These are phyloP conservation scores for Dioscorea dumetorum DNA, from an alignment of 106 monocot genomes.

Conservation along the genomic window DNA sequence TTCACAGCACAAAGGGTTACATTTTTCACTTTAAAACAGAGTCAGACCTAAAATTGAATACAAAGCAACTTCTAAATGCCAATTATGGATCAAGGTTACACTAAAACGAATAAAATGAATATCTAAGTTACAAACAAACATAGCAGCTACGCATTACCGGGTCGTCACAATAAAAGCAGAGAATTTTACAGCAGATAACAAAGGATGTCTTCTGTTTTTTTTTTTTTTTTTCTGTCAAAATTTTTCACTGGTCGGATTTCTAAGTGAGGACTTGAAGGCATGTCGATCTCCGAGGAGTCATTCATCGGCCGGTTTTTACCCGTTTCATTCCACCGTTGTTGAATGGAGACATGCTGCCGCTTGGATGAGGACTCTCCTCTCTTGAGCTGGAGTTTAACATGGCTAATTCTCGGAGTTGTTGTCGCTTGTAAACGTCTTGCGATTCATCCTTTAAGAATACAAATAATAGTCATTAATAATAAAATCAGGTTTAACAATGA, in stretches of 20 bases:
- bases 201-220: background rate
- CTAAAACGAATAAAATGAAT: slow-evolving; percentile 7
- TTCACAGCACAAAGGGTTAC: background rate
- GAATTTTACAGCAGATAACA: background rate
- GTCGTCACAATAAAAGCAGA: background rate
- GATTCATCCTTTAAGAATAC: slow-evolving; percentile 69
- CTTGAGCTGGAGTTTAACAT: slow-evolving; percentile 76
- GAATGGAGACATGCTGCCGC: slow-evolving; percentile 81
- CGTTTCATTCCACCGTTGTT: slow-evolving; percentile 76
- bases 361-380: slow-evolving; percentile 78
- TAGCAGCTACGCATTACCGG: background rate
- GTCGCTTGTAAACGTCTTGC: slow-evolving; percentile 80
- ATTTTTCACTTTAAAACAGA: background rate
- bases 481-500: no score
- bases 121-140: slow-evolving; percentile 6
- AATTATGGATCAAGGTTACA: background rate
- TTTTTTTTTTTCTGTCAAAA: background rate
- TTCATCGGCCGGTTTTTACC: slow-evolving; percentile 61
- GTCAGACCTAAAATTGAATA: no score
- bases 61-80: background rate
- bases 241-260: slow-evolving; percentile 1
- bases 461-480: no score
- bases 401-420: slow-evolving; percentile 85
- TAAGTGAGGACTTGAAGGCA: no score
- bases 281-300: background rate